These are phyloP conservation scores for Venturia aucupariae DNA, from an alignment of 2,329 filamentous ascomycete species.

Conservation along the genomic window DNA sequence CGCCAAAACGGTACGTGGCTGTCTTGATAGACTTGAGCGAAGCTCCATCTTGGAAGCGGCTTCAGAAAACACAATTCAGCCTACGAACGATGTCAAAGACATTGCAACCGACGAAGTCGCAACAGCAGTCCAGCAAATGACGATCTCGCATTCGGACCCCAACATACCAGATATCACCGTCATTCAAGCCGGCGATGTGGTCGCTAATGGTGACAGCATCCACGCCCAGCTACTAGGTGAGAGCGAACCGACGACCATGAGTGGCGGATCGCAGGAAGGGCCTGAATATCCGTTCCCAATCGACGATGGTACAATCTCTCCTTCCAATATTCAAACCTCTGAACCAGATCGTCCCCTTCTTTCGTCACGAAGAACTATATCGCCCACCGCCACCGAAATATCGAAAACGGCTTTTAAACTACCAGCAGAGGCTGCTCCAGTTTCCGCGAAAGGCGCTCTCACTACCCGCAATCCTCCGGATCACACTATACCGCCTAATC, in stretches of 20 bases:
- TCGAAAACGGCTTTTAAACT: neutral
- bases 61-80: neutral
- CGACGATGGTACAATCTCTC: constrained; percentile 10
- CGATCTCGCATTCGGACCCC: constrained; percentile 13
- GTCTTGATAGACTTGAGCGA: constrained; percentile 20
- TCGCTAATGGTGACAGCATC: constrained; percentile 19
- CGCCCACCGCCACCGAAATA: constrained; percentile 3
- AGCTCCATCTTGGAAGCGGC: neutral
- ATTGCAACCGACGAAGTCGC: neutral
- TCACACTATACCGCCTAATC: neutral
- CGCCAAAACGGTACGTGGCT: constrained; percentile 26
- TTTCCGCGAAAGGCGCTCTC: neutral
- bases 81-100: neutral
- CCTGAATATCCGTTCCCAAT: constrained; percentile 10
- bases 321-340: neutral
- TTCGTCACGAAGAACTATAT: neutral
- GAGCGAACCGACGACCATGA: neutral
- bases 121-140: constrained; percentile 16
- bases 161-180: constrained; percentile 16
- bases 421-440: neutral
- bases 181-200: constrained; percentile 16
- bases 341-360: neutral
- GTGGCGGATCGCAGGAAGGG: constrained; percentile 2
- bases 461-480: neutral
- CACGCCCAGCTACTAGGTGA: constrained; percentile 19